Conservation (phyloP, 441 rosid species). For the Macaranga tanarius region DNA sequence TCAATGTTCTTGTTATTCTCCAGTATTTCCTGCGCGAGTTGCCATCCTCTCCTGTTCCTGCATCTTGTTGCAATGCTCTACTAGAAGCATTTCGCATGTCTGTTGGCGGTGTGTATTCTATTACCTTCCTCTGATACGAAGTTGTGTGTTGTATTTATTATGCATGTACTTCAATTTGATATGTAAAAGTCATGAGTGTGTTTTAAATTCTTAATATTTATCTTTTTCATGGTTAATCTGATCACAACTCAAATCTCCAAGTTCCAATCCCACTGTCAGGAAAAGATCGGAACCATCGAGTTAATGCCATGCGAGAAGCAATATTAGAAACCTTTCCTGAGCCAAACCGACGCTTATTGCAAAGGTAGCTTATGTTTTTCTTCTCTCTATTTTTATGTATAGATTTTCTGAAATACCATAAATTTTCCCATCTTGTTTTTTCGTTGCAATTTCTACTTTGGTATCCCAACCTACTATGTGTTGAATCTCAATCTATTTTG, state of each 20-base stretch:
- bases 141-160: not conserved
- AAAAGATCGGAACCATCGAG: conserved; percentile 62
- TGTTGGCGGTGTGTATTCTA: conserved; percentile 19
- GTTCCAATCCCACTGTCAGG: conserved; percentile 37
- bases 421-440: not conserved
- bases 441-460: not conserved
- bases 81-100: conserved; percentile 94
- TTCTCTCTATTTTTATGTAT: not conserved
- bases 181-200: not conserved
- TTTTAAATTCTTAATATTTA: not conserved
- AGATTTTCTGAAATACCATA: not conserved
- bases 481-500: not conserved
- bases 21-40: conserved; percentile 94
- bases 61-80: conserved; percentile 97
- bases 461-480: not conserved
- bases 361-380: conserved; percentile 54
- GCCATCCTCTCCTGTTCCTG: conserved; percentile 99
- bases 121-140: conserved; percentile 17
- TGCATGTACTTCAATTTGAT: not conserved
- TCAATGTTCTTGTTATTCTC: conserved; percentile 29
- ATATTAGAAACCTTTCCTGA: conserved; percentile 96
- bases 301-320: conserved; percentile 82
- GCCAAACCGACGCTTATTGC: conserved; percentile 96
- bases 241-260: conserved; percentile 1
- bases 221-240: not conserved